phyloP scores from a whole-genome alignment of 495 filamentous ascomycete species.

The Talaromyces nanjingensis region DNA sequence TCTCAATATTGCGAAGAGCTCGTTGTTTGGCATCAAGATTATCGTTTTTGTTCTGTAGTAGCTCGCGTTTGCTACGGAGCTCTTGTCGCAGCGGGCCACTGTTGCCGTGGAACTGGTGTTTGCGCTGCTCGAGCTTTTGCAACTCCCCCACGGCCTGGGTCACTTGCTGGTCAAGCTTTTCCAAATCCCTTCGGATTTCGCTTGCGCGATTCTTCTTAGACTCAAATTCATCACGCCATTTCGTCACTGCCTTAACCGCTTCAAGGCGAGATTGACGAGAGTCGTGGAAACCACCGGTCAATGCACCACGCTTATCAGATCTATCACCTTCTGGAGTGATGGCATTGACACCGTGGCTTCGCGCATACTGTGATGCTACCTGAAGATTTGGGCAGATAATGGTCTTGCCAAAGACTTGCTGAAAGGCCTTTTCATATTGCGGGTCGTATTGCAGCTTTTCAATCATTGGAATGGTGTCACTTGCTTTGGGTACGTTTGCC shows the following conservation, averaged over 20 bases:
- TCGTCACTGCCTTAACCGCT: conserved; percentile 68
- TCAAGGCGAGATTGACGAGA: conserved; percentile 74
- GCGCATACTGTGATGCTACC: conserved; percentile 79
- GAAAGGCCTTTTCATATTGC: conserved; percentile 75
- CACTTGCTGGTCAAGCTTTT: conserved; percentile 76
- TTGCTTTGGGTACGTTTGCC: conserved; percentile 71
- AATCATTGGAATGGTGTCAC: conserved; percentile 80
- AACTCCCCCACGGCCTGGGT: conserved; percentile 73
- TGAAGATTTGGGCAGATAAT: conserved; percentile 87
- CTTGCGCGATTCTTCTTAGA: conserved; percentile 47
- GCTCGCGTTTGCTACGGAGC: conserved; percentile 59
- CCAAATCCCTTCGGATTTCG: conserved; percentile 60
- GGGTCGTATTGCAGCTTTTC: conserved; percentile 76
- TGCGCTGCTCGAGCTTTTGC: conserved; percentile 74
- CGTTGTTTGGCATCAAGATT: conserved; percentile 65
- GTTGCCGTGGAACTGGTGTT: conserved; percentile 70
- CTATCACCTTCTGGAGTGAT: conserved; percentile 93
- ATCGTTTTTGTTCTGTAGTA: conserved; percentile 66
- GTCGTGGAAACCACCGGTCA: conserved; percentile 91
- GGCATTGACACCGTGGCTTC: conserved; percentile 82
- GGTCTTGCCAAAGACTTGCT: conserved; percentile 91
- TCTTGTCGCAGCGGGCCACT: conserved; percentile 73
- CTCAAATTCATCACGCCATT: conserved; percentile 70
- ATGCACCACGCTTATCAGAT: conserved; percentile 85
- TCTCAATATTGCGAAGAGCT: conserved; percentile 66